Conservation (phyloP, 1,284 basidiomycete genomes). For the Malassezia pachydermatis region DNA sequence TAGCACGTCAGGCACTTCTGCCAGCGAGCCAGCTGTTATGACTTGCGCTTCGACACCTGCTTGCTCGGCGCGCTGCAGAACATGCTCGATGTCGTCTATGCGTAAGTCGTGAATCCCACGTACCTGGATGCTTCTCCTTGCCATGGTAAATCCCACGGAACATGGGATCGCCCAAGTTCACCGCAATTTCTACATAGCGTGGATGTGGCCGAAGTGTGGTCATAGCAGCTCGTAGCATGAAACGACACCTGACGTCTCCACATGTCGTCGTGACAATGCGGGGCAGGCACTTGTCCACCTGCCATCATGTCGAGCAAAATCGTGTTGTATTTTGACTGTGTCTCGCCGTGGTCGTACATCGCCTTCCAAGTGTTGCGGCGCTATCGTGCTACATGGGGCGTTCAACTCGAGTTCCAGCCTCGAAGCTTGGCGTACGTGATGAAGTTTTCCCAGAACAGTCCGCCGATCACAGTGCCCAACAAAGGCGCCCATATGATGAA, state of each 20-base stretch:
- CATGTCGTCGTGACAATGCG: background rate
- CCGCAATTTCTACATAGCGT: slow-evolving; percentile 50
- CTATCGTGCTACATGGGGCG: slow-evolving; percentile 31
- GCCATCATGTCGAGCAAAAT: slow-evolving; percentile 27
- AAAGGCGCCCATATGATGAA: slow-evolving; percentile 36
- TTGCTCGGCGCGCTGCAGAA: slow-evolving; percentile 57
- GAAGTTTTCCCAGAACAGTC: slow-evolving; percentile 40
- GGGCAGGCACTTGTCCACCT: background rate
- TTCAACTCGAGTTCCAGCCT: slow-evolving; percentile 30
- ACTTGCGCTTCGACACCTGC: slow-evolving; percentile 69
- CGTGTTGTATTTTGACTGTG: slow-evolving; percentile 36
- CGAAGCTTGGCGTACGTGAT: slow-evolving; percentile 41
- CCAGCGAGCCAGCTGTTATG: slow-evolving; percentile 66
- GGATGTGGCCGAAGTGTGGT: slow-evolving; percentile 4
- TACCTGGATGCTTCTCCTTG: slow-evolving; percentile 34
- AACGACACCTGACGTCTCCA: background rate
- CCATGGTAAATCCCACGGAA: slow-evolving; percentile 52
- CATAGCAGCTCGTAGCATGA: background rate
- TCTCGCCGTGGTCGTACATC: slow-evolving; percentile 42
- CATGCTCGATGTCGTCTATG: slow-evolving; percentile 58
- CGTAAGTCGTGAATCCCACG: slow-evolving; percentile 5
- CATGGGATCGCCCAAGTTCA: slow-evolving; percentile 52
- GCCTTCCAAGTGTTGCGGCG: slow-evolving; percentile 30
- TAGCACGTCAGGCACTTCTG: slow-evolving; percentile 60
- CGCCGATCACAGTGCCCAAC: slow-evolving; percentile 38